phyloP scores from a whole-genome alignment of 2,329 filamentous ascomycete species.

The Fusarium oligoseptatum region DNA sequence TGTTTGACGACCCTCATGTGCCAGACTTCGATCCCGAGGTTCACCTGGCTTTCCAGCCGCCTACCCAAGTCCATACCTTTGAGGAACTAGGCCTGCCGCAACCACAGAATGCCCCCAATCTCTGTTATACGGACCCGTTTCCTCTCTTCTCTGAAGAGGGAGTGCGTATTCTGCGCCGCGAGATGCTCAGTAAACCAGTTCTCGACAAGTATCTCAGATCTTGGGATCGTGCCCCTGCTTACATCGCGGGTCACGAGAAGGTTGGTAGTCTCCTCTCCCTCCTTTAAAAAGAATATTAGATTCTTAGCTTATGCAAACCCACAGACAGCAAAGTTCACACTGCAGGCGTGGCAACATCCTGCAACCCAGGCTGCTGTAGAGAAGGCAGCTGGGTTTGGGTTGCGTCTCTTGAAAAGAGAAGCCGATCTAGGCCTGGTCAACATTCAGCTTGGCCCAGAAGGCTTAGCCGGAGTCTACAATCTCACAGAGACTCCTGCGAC shows the following conservation, averaged over 20 bases:
- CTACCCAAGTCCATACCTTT: constrained; percentile 3
- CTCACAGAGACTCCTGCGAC: constrained; percentile 3
- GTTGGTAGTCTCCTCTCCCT: background rate
- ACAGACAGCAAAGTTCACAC: constrained; percentile 14
- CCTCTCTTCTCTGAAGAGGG: constrained; percentile 21
- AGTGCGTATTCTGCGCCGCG: constrained; percentile 19
- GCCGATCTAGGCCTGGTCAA: constrained; percentile 18
- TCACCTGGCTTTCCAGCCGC: background rate
- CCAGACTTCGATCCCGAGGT: background rate
- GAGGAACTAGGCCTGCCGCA: constrained; percentile 17
- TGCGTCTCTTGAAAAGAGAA: constrained; percentile 13
- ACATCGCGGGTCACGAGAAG: constrained; percentile 8
- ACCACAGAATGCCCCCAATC: constrained; percentile 11
- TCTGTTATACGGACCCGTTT: constrained; percentile 23
- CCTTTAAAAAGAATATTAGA: background rate
- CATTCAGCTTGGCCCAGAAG: constrained; percentile 10
- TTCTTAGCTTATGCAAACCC: background rate
- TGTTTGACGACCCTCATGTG: background rate
- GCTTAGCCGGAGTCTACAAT: constrained; percentile 7
- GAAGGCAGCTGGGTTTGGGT: background rate
- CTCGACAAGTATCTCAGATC: constrained; percentile 18
- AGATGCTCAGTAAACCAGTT: constrained; percentile 13
- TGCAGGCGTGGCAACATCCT: constrained; percentile 17
- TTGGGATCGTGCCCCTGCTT: constrained; percentile 9
- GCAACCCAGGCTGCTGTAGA: constrained; percentile 18